Percentiles rank a stretch among this genome's conserved stretches.
These are phyloP conservation scores for Kewa caespitosa DNA, from an alignment of 179 eudicot species.

Conservation along the genomic window DNA sequence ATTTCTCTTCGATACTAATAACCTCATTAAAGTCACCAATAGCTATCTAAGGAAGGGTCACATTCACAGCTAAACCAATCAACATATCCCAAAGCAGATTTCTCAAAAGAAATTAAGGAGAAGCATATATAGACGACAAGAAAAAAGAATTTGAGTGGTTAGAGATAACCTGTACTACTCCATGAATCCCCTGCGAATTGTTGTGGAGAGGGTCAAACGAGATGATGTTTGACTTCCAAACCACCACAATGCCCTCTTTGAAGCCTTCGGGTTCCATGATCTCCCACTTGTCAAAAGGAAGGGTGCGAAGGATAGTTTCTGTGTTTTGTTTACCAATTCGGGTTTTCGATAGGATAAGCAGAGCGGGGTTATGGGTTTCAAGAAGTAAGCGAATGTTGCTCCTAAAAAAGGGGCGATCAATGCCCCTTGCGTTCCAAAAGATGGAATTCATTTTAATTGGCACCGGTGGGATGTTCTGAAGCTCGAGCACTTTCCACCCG, in stretches of 20 bases:
- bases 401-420: too few species aligned
- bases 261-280: background rate
- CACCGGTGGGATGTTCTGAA: too few species aligned
- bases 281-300: background rate
- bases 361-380: background rate
- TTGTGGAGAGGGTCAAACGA: background rate
- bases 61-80: background rate
- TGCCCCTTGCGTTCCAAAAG: too few species aligned
- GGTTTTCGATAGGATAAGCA: background rate
- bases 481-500: too few species aligned
- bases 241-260: background rate
- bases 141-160: background rate
- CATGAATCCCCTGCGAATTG: background rate
- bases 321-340: background rate
- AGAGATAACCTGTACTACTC: background rate
- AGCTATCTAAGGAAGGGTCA: background rate
- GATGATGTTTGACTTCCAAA: background rate
- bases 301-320: background rate
- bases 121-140: background rate
- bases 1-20: background rate
- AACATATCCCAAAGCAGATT: background rate
- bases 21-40: background rate
- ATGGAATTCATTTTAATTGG: too few species aligned
- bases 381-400: too few species aligned
- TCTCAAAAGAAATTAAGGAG: background rate